Evolutionary conservation across 306 rosid species (phyloP).

Genomic region (Styphnolobium japonicum): DNA sequence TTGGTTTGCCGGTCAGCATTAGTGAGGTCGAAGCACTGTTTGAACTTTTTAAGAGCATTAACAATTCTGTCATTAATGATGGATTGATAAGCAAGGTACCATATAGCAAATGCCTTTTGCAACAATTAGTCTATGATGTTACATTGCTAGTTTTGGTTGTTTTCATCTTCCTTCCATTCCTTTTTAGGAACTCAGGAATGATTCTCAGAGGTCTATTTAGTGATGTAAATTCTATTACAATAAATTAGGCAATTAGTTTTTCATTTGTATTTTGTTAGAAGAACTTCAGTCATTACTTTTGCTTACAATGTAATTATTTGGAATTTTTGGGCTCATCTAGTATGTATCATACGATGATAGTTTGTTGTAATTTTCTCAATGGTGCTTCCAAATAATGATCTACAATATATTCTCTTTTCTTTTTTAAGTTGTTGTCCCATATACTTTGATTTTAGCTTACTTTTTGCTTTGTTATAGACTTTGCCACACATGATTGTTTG

Average conservation of each 20-base stretch:
- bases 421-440: background rate
- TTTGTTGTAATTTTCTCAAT: background rate
- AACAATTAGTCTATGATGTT: background rate
- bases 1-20: slow-evolving; percentile 59
- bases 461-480: background rate
- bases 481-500: background rate
- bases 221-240: background rate
- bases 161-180: background rate
- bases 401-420: background rate
- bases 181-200: background rate
- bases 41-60: slow-evolving; percentile 85
- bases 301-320: too few species aligned
- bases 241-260: background rate
- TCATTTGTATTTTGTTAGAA: background rate
- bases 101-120: background rate
- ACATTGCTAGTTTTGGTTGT: background rate
- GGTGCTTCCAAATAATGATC: background rate
- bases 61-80: slow-evolving; percentile 75
- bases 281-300: background rate
- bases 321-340: too few species aligned
- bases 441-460: background rate
- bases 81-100: slow-evolving; percentile 88
- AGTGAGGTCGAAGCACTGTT: slow-evolving; percentile 91
- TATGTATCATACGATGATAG: background rate
- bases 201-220: background rate